phyloP scores from a whole-genome alignment of 2,329 filamentous ascomycete species.

The Microcyclosporella mali region DNA sequence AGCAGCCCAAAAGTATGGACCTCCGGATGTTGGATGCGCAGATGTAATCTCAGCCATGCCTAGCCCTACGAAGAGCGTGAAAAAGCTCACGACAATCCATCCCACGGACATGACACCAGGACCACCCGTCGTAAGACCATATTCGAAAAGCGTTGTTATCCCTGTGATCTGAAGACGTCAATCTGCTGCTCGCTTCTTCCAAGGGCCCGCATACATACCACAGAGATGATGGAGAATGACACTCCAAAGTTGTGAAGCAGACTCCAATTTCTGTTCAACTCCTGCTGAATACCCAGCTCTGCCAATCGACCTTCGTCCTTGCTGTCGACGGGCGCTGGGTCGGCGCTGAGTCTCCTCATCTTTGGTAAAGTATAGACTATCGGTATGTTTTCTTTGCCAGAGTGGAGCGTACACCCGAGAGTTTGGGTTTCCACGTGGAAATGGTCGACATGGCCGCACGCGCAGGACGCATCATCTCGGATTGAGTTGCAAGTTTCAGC shows the following conservation, averaged over 20 bases:
- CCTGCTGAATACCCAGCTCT: constrained; percentile 19
- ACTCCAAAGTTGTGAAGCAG: constrained; percentile 57
- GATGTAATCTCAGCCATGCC: constrained; percentile 56
- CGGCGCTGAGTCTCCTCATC: neutral
- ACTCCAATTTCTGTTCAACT: constrained; percentile 53
- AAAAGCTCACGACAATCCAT: constrained; percentile 52
- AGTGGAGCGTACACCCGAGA: no score
- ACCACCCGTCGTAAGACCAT: constrained; percentile 51
- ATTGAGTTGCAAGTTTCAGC: neutral
- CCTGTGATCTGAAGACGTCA: constrained; percentile 40
- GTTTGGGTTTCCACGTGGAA: constrained; percentile 1
- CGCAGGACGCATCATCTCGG: neutral
- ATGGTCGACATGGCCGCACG: neutral
- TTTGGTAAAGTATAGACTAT: neutral
- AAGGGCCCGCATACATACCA: constrained; percentile 28
- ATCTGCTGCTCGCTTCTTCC: no score
- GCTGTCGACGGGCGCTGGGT: constrained; percentile 1
- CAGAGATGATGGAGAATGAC: constrained; percentile 56
- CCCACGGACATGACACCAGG: constrained; percentile 52
- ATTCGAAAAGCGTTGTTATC: constrained; percentile 51
- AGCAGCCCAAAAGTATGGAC: constrained; percentile 55
- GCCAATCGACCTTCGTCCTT: constrained; percentile 2
- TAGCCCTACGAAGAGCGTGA: constrained; percentile 50
- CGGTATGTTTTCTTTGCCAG: no score
- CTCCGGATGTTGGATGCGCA: constrained; percentile 53